Evolutionary conservation across 129 eudicot genomes (phyloP).

Genomic region (Artemisia argyi): DNA sequence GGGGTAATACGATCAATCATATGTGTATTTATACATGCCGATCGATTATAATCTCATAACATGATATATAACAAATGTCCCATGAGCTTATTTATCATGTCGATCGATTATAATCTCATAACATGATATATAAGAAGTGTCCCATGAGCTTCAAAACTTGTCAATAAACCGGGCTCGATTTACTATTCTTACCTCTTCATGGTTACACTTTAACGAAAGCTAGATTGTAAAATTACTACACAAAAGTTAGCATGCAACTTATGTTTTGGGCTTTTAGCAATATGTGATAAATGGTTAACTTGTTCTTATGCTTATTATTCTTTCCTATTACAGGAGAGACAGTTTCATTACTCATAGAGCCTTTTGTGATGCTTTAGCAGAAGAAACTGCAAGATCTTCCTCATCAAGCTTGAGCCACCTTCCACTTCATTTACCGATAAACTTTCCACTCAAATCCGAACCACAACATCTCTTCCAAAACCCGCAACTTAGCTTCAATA

Average conservation of each 20-base stretch:
- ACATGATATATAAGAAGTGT: not conserved
- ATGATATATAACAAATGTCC: not conserved
- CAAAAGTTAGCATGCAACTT: not conserved
- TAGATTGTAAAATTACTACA: not conserved
- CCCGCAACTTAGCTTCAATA: constrained; percentile 36
- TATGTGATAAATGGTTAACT: constrained; percentile 8
- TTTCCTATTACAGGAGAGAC: constrained; percentile 58
- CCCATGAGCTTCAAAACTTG: too few species aligned
- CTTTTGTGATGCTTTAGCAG: constrained; percentile 73
- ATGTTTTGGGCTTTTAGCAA: not conserved
- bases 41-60: not conserved
- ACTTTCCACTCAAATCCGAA: constrained; percentile 51
- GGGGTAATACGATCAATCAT: not conserved
- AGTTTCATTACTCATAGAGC: constrained; percentile 85
- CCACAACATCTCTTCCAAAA: constrained; percentile 34
- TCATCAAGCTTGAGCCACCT: constrained; percentile 26
- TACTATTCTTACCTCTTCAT: too few species aligned
- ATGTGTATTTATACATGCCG: not conserved
- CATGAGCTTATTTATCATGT: not conserved
- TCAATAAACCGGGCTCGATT: too few species aligned
- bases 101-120: not conserved
- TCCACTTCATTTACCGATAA: constrained; percentile 34
- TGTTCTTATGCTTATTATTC: constrained; percentile 24
- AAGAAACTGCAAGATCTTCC: constrained; percentile 55
- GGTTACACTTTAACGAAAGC: too few species aligned